Percentiles rank a stretch among this genome's conserved stretches.
phyloP scores from a whole-genome alignment of 2,329 filamentous ascomycete species.

The Fusarium temperatum region DNA sequence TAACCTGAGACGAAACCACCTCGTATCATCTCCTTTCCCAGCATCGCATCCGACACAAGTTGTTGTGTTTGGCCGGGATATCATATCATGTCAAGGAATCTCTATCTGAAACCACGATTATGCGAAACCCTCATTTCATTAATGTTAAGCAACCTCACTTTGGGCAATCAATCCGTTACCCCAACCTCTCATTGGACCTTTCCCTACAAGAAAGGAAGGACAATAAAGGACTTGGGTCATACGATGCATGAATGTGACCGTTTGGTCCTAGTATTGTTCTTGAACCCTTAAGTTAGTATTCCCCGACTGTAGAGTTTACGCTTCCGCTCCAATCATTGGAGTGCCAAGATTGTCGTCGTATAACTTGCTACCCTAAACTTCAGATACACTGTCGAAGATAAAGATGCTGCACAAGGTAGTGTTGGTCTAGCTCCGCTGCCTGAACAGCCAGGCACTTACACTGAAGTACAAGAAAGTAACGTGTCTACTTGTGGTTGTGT shows the following conservation, averaged over 20 bases:
- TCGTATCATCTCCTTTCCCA: conserved; percentile 8
- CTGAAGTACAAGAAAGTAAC: not conserved
- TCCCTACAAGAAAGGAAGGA: not conserved
- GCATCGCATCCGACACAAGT: not conserved
- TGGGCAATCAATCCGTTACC: not conserved
- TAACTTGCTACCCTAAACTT: not conserved
- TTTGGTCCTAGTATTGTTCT: not conserved
- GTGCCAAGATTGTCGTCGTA: not conserved
- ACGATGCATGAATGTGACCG: not conserved
- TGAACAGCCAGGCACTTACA: not conserved
- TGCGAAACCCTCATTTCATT: not conserved
- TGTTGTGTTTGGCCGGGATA: not conserved
- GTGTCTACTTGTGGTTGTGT: not conserved
- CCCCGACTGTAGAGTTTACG: not conserved
- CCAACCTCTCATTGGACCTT: not conserved
- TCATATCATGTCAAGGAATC: not conserved
- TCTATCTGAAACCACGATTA: conserved; percentile 16
- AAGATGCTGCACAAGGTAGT: not conserved
- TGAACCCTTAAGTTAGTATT: not conserved
- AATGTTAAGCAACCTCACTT: not conserved
- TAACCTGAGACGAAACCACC: conserved; percentile 6
- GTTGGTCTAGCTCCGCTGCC: not conserved
- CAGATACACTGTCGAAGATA: no score
- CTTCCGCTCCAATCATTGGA: not conserved
- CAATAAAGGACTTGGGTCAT: not conserved